Conservation (phyloP, 768 basidiomycete species). For the Tylopilus sp. region DNA sequence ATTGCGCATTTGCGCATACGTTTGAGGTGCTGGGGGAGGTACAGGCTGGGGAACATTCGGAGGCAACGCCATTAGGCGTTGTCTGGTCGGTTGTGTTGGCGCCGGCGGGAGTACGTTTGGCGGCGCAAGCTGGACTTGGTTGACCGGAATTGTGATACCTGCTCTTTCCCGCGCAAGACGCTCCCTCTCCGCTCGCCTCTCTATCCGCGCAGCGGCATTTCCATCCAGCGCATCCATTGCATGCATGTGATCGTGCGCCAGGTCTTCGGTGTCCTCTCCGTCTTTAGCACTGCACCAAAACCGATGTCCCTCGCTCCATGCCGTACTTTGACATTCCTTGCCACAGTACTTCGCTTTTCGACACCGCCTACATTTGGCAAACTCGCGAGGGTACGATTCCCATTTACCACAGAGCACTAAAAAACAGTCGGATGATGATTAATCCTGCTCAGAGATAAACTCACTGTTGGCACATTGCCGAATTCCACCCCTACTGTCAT, state of each 20-base stretch:
- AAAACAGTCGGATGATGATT: conserved; percentile 1
- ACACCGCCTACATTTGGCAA: conserved; percentile 95
- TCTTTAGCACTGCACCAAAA: conserved; percentile 86
- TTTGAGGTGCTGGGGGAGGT: conserved; percentile 20
- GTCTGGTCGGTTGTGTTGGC: conserved; percentile 20
- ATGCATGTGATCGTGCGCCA: conserved; percentile 28
- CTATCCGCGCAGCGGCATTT: conserved; percentile 21
- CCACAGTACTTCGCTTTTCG: conserved; percentile 98
- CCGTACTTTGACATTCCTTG: conserved; percentile 94
- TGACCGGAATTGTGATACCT: conserved; percentile 11
- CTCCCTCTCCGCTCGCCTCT: conserved; percentile 39
- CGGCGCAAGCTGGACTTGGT: conserved; percentile 10
- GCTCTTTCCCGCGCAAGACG: conserved; percentile 27
- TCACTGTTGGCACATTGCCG: conserved; percentile 95
- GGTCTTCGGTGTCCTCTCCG: conserved; percentile 40
- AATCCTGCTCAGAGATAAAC: conserved; percentile 20
- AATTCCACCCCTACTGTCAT: conserved; percentile 88
- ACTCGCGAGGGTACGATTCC: conserved; percentile 91
- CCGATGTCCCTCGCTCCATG: conserved; percentile 94
- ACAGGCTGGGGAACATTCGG: conserved; percentile 20
- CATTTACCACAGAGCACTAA: conserved; percentile 92
- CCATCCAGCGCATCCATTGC: conserved; percentile 11
- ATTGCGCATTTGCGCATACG: conserved; percentile 21
- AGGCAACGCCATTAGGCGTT: conserved; percentile 29
- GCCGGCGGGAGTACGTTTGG: conserved; percentile 16